phyloP scores from a whole-genome alignment of 2,329 filamentous ascomycete genomes.

The Aspergillus aculeatinus region DNA sequence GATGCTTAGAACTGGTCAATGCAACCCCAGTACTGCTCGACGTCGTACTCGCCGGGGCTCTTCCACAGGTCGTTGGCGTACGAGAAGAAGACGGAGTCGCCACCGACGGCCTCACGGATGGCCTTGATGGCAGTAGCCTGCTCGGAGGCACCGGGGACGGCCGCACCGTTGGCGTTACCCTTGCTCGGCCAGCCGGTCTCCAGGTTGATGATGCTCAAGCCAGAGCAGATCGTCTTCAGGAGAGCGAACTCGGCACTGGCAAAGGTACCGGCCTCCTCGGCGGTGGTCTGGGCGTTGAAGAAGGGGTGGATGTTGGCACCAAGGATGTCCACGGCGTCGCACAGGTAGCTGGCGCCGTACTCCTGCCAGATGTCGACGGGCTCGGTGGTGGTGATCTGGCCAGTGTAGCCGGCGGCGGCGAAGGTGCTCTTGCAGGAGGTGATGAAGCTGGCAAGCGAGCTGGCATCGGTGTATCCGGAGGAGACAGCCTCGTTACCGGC shows the following conservation, averaged over 20 bases:
- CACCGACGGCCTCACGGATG: slow-evolving; percentile 66
- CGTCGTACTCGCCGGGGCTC: slow-evolving; percentile 62
- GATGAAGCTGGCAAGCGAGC: slow-evolving; percentile 70
- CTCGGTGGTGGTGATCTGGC: slow-evolving; percentile 80
- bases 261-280: slow-evolving; percentile 71
- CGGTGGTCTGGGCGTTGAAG: slow-evolving; percentile 73
- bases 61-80: slow-evolving; percentile 83
- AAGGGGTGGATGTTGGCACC: slow-evolving; percentile 89
- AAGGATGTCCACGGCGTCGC: slow-evolving; percentile 71
- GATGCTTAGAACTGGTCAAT: slow-evolving; percentile 49
- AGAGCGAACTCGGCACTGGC: slow-evolving; percentile 70
- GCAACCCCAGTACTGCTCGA: slow-evolving; percentile 81
- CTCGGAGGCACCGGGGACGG: slow-evolving; percentile 64
- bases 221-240: slow-evolving; percentile 68
- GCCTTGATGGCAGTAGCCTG: slow-evolving; percentile 71
- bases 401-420: slow-evolving; percentile 65
- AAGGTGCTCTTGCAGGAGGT: slow-evolving; percentile 63
- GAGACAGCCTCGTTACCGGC: slow-evolving; percentile 90
- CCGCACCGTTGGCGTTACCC: slow-evolving; percentile 69
- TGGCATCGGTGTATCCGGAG: slow-evolving; percentile 65
- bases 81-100: slow-evolving; percentile 76
- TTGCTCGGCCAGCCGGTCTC: slow-evolving; percentile 86
- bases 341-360: slow-evolving; percentile 58
- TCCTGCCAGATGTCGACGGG: slow-evolving; percentile 73
- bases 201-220: slow-evolving; percentile 73